Percentiles rank a stretch among this genome's conserved stretches.
phyloP scores from a whole-genome alignment of 306 rosid genomes.

The Prunus mira region DNA sequence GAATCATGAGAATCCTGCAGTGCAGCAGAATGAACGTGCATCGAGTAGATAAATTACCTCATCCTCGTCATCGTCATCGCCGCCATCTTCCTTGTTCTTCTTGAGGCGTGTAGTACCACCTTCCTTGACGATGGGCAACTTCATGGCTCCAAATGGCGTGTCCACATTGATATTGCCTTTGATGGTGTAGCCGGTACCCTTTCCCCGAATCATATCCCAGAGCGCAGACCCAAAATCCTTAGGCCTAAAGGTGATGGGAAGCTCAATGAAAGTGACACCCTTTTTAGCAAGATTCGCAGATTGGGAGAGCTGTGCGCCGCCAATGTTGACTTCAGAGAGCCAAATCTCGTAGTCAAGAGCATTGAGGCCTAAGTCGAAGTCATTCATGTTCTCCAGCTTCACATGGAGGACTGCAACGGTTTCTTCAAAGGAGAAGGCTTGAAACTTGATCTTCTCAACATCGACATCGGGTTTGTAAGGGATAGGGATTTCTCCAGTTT shows the following conservation, averaged over 20 bases:
- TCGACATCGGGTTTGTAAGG: slow-evolving; percentile 95
- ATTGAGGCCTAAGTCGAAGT: slow-evolving; percentile 79
- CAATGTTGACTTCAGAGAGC: slow-evolving; percentile 77
- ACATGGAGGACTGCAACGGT: slow-evolving; percentile 79
- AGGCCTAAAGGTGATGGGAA: slow-evolving; percentile 88
- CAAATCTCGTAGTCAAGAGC: slow-evolving; percentile 78
- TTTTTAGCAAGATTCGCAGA: slow-evolving; percentile 61
- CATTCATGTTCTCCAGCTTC: slow-evolving; percentile 92
- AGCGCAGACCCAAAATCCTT: slow-evolving; percentile 92
- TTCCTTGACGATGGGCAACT: slow-evolving; percentile 82
- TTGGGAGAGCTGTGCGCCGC: slow-evolving; percentile 61
- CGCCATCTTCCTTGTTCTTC: slow-evolving; percentile 74
- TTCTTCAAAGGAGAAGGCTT: slow-evolving; percentile 81
- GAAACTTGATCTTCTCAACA: slow-evolving; percentile 72
- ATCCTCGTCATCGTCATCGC: slow-evolving; percentile 44
- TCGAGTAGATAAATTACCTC: slow-evolving; percentile 43
- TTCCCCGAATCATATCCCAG: slow-evolving; percentile 98
- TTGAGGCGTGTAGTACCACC: slow-evolving; percentile 91
- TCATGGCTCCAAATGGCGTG: slow-evolving; percentile 92
- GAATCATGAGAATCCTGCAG: neutral
- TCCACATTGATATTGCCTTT: slow-evolving; percentile 79
- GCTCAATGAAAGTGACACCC: slow-evolving; percentile 52
- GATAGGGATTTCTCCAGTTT: slow-evolving; percentile 90
- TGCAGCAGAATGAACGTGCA: neutral
- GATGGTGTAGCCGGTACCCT: slow-evolving; percentile 78